phyloP scores from a whole-genome alignment of 2,329 filamentous ascomycete genomes.

The Arthrobotrys conoides region DNA sequence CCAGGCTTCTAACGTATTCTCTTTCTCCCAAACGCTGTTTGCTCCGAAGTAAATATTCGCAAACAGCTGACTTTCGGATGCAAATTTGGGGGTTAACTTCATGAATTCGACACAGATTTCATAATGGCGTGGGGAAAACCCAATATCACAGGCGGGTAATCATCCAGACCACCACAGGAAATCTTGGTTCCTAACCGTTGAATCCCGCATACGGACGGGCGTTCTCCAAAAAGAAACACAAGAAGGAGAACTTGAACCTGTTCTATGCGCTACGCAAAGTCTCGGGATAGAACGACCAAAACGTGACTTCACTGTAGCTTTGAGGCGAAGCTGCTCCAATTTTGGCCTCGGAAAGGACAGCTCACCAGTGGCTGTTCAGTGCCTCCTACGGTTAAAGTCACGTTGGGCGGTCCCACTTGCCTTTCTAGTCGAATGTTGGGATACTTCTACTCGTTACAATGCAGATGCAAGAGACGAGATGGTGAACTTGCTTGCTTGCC shows the following conservation, averaged over 20 bases:
- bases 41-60: constrained; percentile 35
- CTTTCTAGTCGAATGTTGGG: constrained; percentile 41
- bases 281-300: constrained; percentile 37
- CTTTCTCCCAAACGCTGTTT: constrained; percentile 49
- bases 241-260: constrained; percentile 17
- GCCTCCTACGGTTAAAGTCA: constrained; percentile 56
- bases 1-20: constrained; percentile 19
- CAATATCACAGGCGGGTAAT: constrained; percentile 30
- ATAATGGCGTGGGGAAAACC: constrained; percentile 43
- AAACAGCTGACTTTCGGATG: constrained; percentile 31
- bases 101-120: constrained; percentile 49
- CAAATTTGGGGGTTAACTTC: constrained; percentile 35
- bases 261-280: constrained; percentile 35
- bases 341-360: constrained; percentile 50
- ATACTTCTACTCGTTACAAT: constrained; percentile 18
- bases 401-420: constrained; percentile 58
- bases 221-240: constrained; percentile 8
- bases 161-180: constrained; percentile 23
- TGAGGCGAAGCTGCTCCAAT: constrained; percentile 57
- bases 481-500: background rate
- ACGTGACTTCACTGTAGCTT: constrained; percentile 52
- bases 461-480: constrained; percentile 9
- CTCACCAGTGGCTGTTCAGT: constrained; percentile 57
- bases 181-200: constrained; percentile 55
- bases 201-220: constrained; percentile 35